These are phyloP conservation scores for Diaporthe aspalathi DNA, from an alignment of 2,329 filamentous ascomycete species.

Conservation along the genomic window DNA sequence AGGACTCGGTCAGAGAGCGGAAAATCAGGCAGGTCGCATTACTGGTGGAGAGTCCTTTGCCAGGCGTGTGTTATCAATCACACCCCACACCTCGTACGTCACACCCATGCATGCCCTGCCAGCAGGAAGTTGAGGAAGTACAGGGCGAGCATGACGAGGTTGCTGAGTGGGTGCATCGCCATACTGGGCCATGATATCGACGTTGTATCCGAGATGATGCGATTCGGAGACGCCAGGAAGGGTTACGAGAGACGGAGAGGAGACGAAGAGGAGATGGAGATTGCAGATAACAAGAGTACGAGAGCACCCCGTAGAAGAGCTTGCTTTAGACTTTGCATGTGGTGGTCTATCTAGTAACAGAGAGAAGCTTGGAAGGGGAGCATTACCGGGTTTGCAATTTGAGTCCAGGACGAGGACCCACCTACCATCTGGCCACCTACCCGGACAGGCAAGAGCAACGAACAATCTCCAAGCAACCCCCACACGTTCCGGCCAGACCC, in stretches of 20 bases:
- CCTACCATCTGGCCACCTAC: no score
- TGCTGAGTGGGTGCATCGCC: background rate
- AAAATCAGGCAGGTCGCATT: conserved; percentile 18
- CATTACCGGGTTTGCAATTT: no score
- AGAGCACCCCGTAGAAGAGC: no score
- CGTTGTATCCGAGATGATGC: background rate
- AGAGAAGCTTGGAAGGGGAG: no score
- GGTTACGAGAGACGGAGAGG: background rate
- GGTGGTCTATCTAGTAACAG: no score
- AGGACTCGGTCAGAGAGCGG: background rate
- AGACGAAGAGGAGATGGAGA: no score
- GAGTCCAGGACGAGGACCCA: background rate
- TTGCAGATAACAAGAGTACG: no score
- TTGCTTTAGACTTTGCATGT: no score
- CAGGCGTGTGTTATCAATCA: background rate
- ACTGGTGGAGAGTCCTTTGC: conserved; percentile 11
- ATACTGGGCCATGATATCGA: background rate
- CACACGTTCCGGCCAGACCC: conserved; percentile 11
- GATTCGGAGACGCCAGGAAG: background rate
- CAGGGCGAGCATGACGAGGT: background rate
- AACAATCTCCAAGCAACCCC: background rate
- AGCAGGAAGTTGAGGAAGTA: background rate
- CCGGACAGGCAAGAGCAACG: background rate
- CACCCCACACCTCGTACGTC: background rate
- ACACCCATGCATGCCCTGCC: background rate